Evolutionary conservation across 1,284 basidiomycete genomes (phyloP).

Genomic region (Trichosporon sp.): DNA sequence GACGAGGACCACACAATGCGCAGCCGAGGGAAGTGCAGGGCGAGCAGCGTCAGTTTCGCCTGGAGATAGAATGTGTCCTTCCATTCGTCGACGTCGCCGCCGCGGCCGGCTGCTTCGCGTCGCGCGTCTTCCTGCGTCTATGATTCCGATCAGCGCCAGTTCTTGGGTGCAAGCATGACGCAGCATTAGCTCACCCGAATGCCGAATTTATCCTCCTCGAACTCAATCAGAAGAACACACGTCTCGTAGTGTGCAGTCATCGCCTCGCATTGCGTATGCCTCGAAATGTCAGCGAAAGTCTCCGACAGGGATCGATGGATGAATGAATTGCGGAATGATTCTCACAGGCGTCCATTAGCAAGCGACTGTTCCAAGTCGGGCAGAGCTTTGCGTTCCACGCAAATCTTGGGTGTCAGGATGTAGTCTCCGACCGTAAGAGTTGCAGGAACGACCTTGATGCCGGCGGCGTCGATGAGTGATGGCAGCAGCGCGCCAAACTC

Average conservation of each 20-base stretch:
- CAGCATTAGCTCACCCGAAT: constrained; percentile 60
- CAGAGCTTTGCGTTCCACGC: constrained; percentile 92
- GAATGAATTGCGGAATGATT: constrained; percentile 19
- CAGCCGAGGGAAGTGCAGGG: constrained; percentile 81
- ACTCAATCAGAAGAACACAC: constrained; percentile 93
- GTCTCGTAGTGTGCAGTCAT: constrained; percentile 96
- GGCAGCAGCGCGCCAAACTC: constrained; percentile 93
- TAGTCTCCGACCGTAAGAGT: constrained; percentile 96
- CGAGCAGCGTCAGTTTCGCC: constrained; percentile 84
- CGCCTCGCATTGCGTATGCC: constrained; percentile 93
- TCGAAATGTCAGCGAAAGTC: constrained; percentile 39
- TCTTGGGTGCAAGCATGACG: background rate
- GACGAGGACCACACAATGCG: constrained; percentile 97
- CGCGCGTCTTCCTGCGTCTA: constrained; percentile 52
- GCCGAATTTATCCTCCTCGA: constrained; percentile 95
- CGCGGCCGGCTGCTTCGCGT: constrained; percentile 57
- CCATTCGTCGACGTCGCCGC: constrained; percentile 47
- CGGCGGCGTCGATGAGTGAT: constrained; percentile 78
- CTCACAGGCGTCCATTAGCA: constrained; percentile 85
- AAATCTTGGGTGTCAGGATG: constrained; percentile 89
- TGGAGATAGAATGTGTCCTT: constrained; percentile 60
- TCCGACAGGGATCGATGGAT: background rate
- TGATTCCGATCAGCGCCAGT: constrained; percentile 46
- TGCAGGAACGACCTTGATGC: constrained; percentile 76
- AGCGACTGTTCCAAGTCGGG: constrained; percentile 88